phyloP scores from a whole-genome alignment of 2,329 filamentous ascomycete species.

The Penicillium rolfsii region DNA sequence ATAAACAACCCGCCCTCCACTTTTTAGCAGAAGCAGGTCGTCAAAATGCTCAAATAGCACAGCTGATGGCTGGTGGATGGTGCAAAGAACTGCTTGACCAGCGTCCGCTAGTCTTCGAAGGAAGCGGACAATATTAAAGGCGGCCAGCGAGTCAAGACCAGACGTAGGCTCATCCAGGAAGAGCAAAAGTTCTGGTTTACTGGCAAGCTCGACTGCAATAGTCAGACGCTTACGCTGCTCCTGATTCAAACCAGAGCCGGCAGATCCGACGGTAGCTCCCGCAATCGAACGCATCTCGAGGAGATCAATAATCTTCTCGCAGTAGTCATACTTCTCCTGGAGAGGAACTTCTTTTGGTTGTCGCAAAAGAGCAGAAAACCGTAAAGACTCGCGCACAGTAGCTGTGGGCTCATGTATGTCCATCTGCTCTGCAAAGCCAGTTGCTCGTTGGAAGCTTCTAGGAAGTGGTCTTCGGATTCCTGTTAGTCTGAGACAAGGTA shows the following conservation, averaged over 20 bases:
- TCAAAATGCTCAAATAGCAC: constrained; percentile 89
- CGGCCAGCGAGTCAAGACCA: constrained; percentile 69
- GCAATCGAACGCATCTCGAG: constrained; percentile 70
- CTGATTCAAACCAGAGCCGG: constrained; percentile 63
- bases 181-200: constrained; percentile 63
- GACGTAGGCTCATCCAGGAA: constrained; percentile 68
- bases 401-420: constrained; percentile 69
- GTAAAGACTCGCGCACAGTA: constrained; percentile 68
- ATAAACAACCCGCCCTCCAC: constrained; percentile 80
- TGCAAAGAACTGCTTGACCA: constrained; percentile 86
- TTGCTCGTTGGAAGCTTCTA: constrained; percentile 56
- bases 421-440: constrained; percentile 64
- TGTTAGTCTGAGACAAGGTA: not conserved
- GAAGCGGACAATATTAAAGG: constrained; percentile 66
- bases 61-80: constrained; percentile 87
- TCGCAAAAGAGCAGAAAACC: constrained; percentile 67
- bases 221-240: constrained; percentile 71
- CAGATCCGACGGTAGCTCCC: constrained; percentile 64
- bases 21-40: constrained; percentile 74
- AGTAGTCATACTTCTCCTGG: constrained; percentile 68
- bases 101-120: constrained; percentile 67
- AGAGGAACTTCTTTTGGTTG: constrained; percentile 61
- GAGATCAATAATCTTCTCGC: constrained; percentile 69
- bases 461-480: constrained; percentile 41
- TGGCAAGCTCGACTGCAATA: constrained; percentile 64